Percentiles rank a stretch among this genome's conserved stretches.
phyloP scores from a whole-genome alignment of 352 stramenopile species.

The Globisporangium middletonii region DNA sequence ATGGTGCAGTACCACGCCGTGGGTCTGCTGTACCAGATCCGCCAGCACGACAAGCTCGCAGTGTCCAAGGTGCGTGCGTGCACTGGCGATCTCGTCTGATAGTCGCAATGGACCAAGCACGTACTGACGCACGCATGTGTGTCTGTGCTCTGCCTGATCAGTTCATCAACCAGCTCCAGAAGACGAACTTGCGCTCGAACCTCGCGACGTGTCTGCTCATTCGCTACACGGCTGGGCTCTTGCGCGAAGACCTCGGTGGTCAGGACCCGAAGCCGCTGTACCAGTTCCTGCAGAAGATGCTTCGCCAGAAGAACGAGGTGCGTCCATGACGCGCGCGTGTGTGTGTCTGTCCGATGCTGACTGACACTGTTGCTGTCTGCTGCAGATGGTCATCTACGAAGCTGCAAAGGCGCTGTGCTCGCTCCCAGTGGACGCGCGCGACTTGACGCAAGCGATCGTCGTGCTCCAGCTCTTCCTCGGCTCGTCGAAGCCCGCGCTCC shows the following conservation, averaged over 20 bases:
- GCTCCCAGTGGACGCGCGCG: slow-evolving; percentile 93
- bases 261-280: slow-evolving; percentile 79
- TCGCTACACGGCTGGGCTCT: slow-evolving; percentile 92
- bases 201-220: slow-evolving; percentile 97
- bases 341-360: neutral
- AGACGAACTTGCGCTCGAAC: slow-evolving; percentile 91
- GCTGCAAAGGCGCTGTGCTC: slow-evolving; percentile 95
- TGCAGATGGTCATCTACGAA: slow-evolving; percentile 99
- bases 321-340: neutral
- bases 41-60: slow-evolving; percentile 96
- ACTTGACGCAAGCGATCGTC: slow-evolving; percentile 96
- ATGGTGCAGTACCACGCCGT: slow-evolving; percentile 99
- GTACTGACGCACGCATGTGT: neutral
- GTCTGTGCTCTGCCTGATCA: slow-evolving; percentile 3
- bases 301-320: slow-evolving; percentile 94
- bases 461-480: slow-evolving; percentile 95
- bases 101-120: no score
- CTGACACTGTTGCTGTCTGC: neutral
- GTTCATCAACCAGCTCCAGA: slow-evolving; percentile 88
- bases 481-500: slow-evolving; percentile 93
- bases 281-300: slow-evolving; percentile 93
- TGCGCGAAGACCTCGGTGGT: slow-evolving; percentile 85
- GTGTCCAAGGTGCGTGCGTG: slow-evolving; percentile 91
- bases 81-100: no score
- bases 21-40: slow-evolving; percentile 98